Evolutionary conservation across 768 basidiomycete species (phyloP).

Genomic region (Lentinus tigrinus): DNA sequence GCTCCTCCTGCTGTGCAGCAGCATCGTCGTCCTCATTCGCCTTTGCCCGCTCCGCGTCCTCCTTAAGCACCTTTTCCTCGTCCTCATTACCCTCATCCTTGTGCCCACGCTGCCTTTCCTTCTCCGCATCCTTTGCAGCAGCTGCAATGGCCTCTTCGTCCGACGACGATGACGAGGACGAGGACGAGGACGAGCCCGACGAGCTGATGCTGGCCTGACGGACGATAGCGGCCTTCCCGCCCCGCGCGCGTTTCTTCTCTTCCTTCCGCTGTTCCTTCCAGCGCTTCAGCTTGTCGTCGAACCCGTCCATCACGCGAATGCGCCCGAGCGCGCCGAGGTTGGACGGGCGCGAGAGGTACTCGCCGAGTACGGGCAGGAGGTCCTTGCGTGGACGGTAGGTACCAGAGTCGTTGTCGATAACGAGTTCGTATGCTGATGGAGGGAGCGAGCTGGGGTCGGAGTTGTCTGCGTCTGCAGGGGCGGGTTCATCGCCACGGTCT

Average conservation of each 20-base stretch:
- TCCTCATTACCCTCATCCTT: constrained; percentile 14
- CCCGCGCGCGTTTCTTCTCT: constrained; percentile 25
- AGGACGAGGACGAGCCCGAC: constrained; percentile 10
- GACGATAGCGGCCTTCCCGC: constrained; percentile 9
- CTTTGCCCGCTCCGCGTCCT: constrained; percentile 21
- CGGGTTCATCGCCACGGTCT: neutral
- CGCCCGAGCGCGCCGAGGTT: constrained; percentile 39
- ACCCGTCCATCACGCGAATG: constrained; percentile 36
- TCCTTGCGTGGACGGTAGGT: constrained; percentile 44
- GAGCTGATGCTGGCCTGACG: constrained; percentile 13
- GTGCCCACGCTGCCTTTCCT: constrained; percentile 1
- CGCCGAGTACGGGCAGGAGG: constrained; percentile 36
- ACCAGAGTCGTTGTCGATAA: constrained; percentile 49
- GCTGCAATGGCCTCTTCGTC: constrained; percentile 12
- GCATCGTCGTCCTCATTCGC: constrained; percentile 23
- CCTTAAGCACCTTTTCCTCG: constrained; percentile 15
- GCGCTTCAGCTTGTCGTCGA: constrained; percentile 36
- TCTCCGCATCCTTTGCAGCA: constrained; percentile 5
- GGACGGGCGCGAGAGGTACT: constrained; percentile 32
- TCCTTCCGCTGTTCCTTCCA: constrained; percentile 34
- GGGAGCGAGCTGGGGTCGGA: constrained; percentile 8
- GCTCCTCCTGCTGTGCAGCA: constrained; percentile 19
- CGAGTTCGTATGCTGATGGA: constrained; percentile 37
- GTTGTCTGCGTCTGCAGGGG: neutral
- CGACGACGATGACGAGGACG: constrained; percentile 2